phyloP scores from a whole-genome alignment of 805 yeast genomes.

The Candida berthetii region DNA sequence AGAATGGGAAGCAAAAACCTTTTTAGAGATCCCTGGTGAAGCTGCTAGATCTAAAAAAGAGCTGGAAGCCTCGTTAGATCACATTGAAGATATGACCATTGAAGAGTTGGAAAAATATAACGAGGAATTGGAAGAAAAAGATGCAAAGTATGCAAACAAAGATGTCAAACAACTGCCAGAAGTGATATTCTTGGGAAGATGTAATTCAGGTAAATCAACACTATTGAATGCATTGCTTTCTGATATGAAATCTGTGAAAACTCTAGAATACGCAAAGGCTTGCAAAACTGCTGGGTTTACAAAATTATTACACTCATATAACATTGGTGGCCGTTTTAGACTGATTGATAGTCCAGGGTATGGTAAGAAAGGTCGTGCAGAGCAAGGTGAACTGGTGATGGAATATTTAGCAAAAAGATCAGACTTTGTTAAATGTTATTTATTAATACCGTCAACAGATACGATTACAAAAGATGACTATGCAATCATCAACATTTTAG shows the following conservation, averaged over 20 bases:
- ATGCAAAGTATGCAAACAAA: slow-evolving; percentile 3
- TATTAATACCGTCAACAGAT: slow-evolving; percentile 53
- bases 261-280: slow-evolving; percentile 41
- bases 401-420: slow-evolving; percentile 53
- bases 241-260: slow-evolving; percentile 20
- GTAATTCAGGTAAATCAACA: slow-evolving; percentile 86
- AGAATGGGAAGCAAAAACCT: slow-evolving; percentile 57
- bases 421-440: slow-evolving; percentile 49
- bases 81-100: slow-evolving; percentile 12
- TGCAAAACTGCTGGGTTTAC: slow-evolving; percentile 53
- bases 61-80: slow-evolving; percentile 1
- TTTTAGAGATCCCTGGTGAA: slow-evolving; percentile 54
- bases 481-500: slow-evolving; percentile 42
- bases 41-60: slow-evolving; percentile 21
- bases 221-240: slow-evolving; percentile 57
- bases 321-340: slow-evolving; percentile 55
- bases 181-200: slow-evolving; percentile 68
- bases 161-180: slow-evolving; percentile 48
- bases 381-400: slow-evolving; percentile 67
- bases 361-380: slow-evolving; percentile 58
- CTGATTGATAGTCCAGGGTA: slow-evolving; percentile 89
- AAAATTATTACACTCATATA: slow-evolving; percentile 63
- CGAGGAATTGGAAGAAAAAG: slow-evolving; percentile 6
- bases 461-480: slow-evolving; percentile 58
- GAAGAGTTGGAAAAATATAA: slow-evolving; percentile 6